phyloP scores from a whole-genome alignment of 345 rosid genomes.

The Kernera saxatilis region DNA sequence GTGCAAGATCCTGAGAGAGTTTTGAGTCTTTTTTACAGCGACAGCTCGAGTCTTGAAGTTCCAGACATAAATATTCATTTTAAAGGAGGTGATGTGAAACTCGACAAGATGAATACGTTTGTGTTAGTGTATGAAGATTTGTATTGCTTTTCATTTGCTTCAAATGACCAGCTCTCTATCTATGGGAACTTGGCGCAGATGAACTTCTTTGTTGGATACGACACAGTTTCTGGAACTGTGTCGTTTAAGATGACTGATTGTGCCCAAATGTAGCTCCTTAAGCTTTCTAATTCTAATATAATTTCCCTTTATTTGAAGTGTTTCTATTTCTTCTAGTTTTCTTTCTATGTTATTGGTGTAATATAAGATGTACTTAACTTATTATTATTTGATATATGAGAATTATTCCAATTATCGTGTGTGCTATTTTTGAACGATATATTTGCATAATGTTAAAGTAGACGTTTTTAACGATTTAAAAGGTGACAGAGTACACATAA shows the following conservation, averaged over 20 bases:
- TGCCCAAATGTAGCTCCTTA: background rate
- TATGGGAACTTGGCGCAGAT: constrained; percentile 42
- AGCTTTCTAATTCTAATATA: background rate
- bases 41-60: background rate
- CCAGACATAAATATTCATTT: constrained; percentile 32
- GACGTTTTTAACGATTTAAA: no score
- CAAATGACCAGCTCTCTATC: background rate
- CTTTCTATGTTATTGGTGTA: background rate
- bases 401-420: no score
- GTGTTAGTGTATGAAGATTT: constrained; percentile 16
- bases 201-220: constrained; percentile 47
- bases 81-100: constrained; percentile 34
- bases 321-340: background rate
- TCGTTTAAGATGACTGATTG: constrained; percentile 48
- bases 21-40: constrained; percentile 32
- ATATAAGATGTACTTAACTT: background rate
- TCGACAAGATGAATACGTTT: constrained; percentile 32
- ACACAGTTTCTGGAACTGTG: constrained; percentile 20
- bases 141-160: constrained; percentile 33
- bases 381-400: no score
- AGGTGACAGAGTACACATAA: no score
- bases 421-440: no score
- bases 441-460: no score
- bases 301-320: background rate
- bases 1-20: constrained; percentile 5